These are phyloP conservation scores for Begonia masoniana DNA, from an alignment of 306 rosid species.

Conservation along the genomic window DNA sequence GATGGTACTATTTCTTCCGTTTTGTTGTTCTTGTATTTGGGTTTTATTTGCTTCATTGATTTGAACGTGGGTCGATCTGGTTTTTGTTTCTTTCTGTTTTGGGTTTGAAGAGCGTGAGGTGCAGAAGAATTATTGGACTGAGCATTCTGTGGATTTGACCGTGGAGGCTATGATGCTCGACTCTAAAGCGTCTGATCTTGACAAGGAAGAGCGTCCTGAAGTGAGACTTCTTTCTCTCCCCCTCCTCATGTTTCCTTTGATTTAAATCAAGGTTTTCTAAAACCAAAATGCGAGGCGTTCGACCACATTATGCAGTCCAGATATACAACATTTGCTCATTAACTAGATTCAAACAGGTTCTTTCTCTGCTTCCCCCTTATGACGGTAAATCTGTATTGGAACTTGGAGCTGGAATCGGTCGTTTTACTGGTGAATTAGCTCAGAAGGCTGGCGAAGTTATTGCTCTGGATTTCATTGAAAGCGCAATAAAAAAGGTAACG, in stretches of 20 bases:
- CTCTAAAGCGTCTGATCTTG: constrained; percentile 85
- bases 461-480: constrained; percentile 84
- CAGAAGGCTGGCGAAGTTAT: constrained; percentile 65
- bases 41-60: not conserved
- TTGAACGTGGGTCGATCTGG: not conserved
- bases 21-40: not conserved
- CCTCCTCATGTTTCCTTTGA: not conserved
- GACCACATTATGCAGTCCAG: too few relatives aligned
- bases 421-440: constrained; percentile 84
- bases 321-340: too few relatives aligned
- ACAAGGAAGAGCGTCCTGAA: constrained; percentile 91
- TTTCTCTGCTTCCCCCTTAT: constrained; percentile 51
- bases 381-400: constrained; percentile 78
- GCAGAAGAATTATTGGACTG: constrained; percentile 72
- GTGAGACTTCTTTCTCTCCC: constrained; percentile 14
- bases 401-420: constrained; percentile 96
- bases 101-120: constrained; percentile 44
- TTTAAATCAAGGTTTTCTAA: too few relatives aligned
- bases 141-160: constrained; percentile 58
- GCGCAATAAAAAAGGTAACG: constrained; percentile 68
- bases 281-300: too few relatives aligned
- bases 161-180: constrained; percentile 97
- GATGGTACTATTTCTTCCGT: constrained; percentile 5
- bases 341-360: constrained; percentile 27
- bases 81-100: constrained; percentile 4